Evolutionary conservation across 129 eudicot genomes (phyloP).

Genomic region (Glebionis coronaria): DNA sequence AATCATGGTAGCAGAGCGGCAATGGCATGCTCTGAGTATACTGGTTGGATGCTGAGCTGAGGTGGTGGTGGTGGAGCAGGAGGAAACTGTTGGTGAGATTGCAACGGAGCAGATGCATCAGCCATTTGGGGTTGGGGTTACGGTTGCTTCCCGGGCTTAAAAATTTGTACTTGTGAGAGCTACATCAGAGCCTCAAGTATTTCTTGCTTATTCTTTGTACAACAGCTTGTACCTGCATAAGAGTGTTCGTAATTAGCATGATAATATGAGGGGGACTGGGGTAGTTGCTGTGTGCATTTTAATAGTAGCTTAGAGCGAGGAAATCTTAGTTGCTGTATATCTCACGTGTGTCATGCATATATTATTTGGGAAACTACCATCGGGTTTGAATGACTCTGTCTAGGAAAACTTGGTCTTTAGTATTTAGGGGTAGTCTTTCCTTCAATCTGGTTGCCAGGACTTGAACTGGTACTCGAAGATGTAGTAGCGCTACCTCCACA

Average conservation of each 20-base stretch:
- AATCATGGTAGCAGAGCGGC: conserved; percentile 44
- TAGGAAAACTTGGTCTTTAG: too few relatives aligned
- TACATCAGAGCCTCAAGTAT: conserved; percentile 71
- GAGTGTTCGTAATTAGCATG: conserved; percentile 7
- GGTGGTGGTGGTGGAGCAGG: conserved; percentile 53
- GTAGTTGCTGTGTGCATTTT: background rate
- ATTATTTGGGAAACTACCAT: too few relatives aligned
- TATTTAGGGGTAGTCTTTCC: too few relatives aligned
- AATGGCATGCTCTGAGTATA: conserved; percentile 37
- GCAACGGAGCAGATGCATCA: too few relatives aligned
- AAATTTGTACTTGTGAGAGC: conserved; percentile 56
- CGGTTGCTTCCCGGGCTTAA: conserved; percentile 46
- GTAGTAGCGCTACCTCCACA: too few relatives aligned
- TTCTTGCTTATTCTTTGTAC: conserved; percentile 83
- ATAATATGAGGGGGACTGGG: background rate
- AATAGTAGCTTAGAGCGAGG: too few relatives aligned
- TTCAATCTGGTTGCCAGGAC: too few relatives aligned
- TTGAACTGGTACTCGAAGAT: too few relatives aligned
- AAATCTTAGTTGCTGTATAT: too few relatives aligned
- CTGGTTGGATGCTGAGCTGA: conserved; percentile 40
- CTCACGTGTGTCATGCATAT: too few relatives aligned
- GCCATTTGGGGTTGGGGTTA: conserved; percentile 46
- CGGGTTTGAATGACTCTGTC: too few relatives aligned
- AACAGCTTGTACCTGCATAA: conserved; percentile 66
- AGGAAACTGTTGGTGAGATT: conserved; percentile 47